Conservation (phyloP, 1,139 yeast genomes). For the Petasospora rhodanensis region DNA sequence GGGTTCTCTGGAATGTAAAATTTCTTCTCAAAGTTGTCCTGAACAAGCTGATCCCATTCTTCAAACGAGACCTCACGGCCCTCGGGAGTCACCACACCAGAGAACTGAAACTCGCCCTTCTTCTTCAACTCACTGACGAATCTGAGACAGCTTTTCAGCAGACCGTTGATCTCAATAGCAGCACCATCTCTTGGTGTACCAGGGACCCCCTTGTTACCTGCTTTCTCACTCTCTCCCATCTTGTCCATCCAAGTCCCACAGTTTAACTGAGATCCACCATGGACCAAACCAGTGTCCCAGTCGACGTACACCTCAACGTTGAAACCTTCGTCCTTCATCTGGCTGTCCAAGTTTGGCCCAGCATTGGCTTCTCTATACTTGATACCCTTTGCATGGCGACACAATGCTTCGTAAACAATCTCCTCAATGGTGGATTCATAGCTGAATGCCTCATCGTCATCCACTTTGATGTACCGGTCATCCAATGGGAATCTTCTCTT, state of each 20-base stretch:
- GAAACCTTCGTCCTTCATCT: conserved; percentile 91
- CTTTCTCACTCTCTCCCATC: conserved; percentile 90
- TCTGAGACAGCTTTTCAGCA: conserved; percentile 76
- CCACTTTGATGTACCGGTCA: conserved; percentile 68
- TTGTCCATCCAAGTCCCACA: conserved; percentile 99
- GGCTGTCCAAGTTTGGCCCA: conserved; percentile 80
- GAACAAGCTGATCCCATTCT: conserved; percentile 71
- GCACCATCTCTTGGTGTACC: conserved; percentile 99
- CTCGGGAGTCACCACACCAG: conserved; percentile 21
- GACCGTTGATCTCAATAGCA: conserved; percentile 87
- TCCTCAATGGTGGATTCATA: conserved; percentile 69
- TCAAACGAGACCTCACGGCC: conserved; percentile 49
- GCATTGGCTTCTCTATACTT: conserved; percentile 94
- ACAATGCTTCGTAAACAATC: conserved; percentile 72
- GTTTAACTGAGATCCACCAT: conserved; percentile 88
- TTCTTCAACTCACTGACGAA: conserved; percentile 62
- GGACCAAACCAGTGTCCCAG: conserved; percentile 83
- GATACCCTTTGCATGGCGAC: conserved; percentile 85
- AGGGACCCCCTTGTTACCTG: conserved; percentile 84
- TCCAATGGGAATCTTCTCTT: conserved; percentile 85
- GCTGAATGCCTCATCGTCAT: conserved; percentile 72
- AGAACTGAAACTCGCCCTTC: conserved; percentile 52
- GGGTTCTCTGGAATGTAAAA: conserved; percentile 70
- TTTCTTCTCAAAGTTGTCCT: conserved; percentile 69
- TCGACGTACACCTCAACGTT: conserved; percentile 77